These are phyloP conservation scores for Allium cepa DNA, from an alignment of 106 monocot species.

Conservation along the genomic window DNA sequence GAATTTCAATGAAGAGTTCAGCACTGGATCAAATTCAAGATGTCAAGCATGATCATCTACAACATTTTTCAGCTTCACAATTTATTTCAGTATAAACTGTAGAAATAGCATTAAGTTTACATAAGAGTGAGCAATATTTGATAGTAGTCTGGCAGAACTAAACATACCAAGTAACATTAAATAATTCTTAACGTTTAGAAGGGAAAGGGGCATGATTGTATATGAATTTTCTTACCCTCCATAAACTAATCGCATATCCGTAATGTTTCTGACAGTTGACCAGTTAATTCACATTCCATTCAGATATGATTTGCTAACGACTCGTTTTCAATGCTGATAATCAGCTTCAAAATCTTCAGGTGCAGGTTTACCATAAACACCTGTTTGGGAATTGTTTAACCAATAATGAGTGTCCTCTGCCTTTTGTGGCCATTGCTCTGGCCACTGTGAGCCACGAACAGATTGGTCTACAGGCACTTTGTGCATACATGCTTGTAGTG, in stretches of 20 bases:
- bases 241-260: constrained; percentile 63
- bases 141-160: too few relatives aligned
- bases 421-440: constrained; percentile 49
- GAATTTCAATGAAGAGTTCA: background rate
- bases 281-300: constrained; percentile 54
- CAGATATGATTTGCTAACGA: constrained; percentile 45
- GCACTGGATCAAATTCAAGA: background rate
- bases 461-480: constrained; percentile 30
- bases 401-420: constrained; percentile 40
- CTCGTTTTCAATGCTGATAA: constrained; percentile 46
- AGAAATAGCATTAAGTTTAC: too few relatives aligned
- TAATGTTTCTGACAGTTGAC: constrained; percentile 56
- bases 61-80: too few relatives aligned
- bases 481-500: constrained; percentile 52
- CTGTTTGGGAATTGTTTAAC: constrained; percentile 34
- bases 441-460: constrained; percentile 45
- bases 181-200: too few relatives aligned
- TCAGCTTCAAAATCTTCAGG: constrained; percentile 53
- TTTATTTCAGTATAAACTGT: too few relatives aligned
- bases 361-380: constrained; percentile 62
- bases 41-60: too few relatives aligned
- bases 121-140: too few relatives aligned
- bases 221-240: constrained; percentile 45
- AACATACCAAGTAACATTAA: too few relatives aligned
- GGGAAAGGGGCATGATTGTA: too few relatives aligned